Evolutionary conservation across 2,329 filamentous ascomycete genomes (phyloP).

Genomic region (Penicillium sp.): DNA sequence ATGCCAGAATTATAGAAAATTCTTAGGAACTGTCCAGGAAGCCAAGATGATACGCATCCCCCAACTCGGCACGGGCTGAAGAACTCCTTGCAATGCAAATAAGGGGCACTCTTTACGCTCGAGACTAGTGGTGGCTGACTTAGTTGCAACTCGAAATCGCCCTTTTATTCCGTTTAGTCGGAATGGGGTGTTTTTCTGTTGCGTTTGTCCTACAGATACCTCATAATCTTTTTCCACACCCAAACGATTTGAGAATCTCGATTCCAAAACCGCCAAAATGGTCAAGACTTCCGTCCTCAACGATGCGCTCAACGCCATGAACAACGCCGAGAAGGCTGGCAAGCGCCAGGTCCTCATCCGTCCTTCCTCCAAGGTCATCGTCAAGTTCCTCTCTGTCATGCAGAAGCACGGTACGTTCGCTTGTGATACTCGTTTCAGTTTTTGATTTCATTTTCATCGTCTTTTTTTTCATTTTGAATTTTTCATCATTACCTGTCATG

Average conservation of each 20-base stretch:
- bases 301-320: slow-evolving; percentile 98
- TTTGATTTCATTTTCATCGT: slow-evolving; percentile 14
- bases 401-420: slow-evolving; percentile 91
- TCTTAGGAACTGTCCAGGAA: slow-evolving; percentile 13
- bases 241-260: slow-evolving; percentile 55
- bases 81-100: slow-evolving; percentile 58
- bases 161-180: slow-evolving; percentile 5
- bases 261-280: slow-evolving; percentile 74
- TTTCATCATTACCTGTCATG: background rate
- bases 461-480: slow-evolving; percentile 3
- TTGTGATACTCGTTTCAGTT: slow-evolving; percentile 1
- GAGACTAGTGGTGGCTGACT: slow-evolving; percentile 66
- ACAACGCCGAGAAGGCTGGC: slow-evolving; percentile 99
- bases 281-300: slow-evolving; percentile 99
- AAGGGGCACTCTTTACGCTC: slow-evolving; percentile 69
- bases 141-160: slow-evolving; percentile 20
- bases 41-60: slow-evolving; percentile 46
- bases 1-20: slow-evolving; percentile 13
- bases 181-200: slow-evolving; percentile 13
- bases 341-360: slow-evolving; percentile 99
- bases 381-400: slow-evolving; percentile 99
- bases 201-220: slow-evolving; percentile 32
- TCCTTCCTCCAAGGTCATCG: slow-evolving; percentile 98
- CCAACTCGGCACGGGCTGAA: slow-evolving; percentile 61
- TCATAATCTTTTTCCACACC: slow-evolving; percentile 34